Conservation (phyloP, 805 yeast genomes). For the Candida tibetensis region DNA sequence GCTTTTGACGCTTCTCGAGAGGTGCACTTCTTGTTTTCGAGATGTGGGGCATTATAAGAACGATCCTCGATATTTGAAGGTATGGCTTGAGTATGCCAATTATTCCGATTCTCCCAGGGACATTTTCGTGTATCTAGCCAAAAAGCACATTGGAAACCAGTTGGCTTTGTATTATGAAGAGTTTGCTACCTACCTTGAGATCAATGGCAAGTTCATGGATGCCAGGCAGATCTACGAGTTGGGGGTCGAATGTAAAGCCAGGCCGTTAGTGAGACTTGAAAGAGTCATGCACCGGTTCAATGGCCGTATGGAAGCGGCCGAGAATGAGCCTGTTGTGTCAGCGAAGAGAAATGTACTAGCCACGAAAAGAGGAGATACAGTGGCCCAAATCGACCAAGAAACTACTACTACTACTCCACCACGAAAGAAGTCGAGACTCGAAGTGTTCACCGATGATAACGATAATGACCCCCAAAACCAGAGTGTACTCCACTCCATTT, state of each 20-base stretch:
- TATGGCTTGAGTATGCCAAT: slow-evolving; percentile 79
- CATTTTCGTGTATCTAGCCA: slow-evolving; percentile 65
- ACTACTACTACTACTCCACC: slow-evolving; percentile 7
- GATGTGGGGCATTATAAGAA: slow-evolving; percentile 68
- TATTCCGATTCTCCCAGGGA: slow-evolving; percentile 69
- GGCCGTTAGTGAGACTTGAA: slow-evolving; percentile 50
- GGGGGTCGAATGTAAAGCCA: slow-evolving; percentile 61
- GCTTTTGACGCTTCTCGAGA: slow-evolving; percentile 59
- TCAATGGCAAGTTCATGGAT: slow-evolving; percentile 43
- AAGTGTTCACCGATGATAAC: slow-evolving; percentile 38
- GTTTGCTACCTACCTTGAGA: slow-evolving; percentile 64
- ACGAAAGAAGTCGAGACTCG: slow-evolving; percentile 30
- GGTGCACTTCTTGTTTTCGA: slow-evolving; percentile 67
- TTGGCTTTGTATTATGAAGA: slow-evolving; percentile 76
- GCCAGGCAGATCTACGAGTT: slow-evolving; percentile 58
- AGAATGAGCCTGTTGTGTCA: slow-evolving; percentile 11
- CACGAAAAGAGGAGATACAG: slow-evolving; percentile 32
- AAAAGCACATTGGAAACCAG: slow-evolving; percentile 65
- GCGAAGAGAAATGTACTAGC: slow-evolving; percentile 24
- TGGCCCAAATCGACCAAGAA: slow-evolving; percentile 11
- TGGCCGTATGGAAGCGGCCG: slow-evolving; percentile 30
- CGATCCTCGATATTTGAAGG: slow-evolving; percentile 73
- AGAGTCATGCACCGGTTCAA: slow-evolving; percentile 43
- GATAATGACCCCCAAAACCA: slow-evolving; percentile 10
- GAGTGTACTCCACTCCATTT: slow-evolving; percentile 21